Evolutionary conservation across 805 yeast species (phyloP).

Genomic region (Sugiyamaella boreocaroliniensis): DNA sequence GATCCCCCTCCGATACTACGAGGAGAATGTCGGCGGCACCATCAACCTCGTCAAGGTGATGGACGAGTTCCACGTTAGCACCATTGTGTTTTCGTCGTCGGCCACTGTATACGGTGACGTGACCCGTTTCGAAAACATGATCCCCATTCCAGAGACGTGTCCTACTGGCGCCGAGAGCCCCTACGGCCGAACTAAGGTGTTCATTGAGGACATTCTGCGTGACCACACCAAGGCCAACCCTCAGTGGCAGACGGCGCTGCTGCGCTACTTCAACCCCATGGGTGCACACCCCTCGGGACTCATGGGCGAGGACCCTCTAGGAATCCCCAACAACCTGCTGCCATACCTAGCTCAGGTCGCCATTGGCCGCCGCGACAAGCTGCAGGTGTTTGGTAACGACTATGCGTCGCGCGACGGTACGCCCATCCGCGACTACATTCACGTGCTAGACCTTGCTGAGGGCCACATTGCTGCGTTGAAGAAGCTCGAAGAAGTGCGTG

Average conservation of each 20-base stretch:
- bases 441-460: slow-evolving; percentile 69
- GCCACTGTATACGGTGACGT: slow-evolving; percentile 85
- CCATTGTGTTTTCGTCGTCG: slow-evolving; percentile 66
- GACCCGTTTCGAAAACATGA: slow-evolving; percentile 61
- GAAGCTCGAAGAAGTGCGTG: slow-evolving; percentile 37
- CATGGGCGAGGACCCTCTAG: slow-evolving; percentile 75
- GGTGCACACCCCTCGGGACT: slow-evolving; percentile 82
- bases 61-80: slow-evolving; percentile 40
- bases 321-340: slow-evolving; percentile 67
- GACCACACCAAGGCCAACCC: slow-evolving; percentile 44
- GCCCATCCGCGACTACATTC: slow-evolving; percentile 75
- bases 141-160: slow-evolving; percentile 73
- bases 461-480: slow-evolving; percentile 71
- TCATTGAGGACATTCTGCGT: slow-evolving; percentile 55
- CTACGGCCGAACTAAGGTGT: slow-evolving; percentile 64
- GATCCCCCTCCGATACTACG: slow-evolving; percentile 62
- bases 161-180: slow-evolving; percentile 73
- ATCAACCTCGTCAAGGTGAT: slow-evolving; percentile 50
- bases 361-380: slow-evolving; percentile 57
- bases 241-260: slow-evolving; percentile 43
- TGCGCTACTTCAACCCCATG: slow-evolving; percentile 77
- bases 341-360: slow-evolving; percentile 78
- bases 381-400: slow-evolving; percentile 66
- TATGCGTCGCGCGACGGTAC: slow-evolving; percentile 70
- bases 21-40: slow-evolving; percentile 62